Percentiles rank a stretch among this genome's conserved stretches.
These are phyloP conservation scores for Pyricularia pennisetigena DNA, from an alignment of 2,329 filamentous ascomycete species.

Conservation along the genomic window DNA sequence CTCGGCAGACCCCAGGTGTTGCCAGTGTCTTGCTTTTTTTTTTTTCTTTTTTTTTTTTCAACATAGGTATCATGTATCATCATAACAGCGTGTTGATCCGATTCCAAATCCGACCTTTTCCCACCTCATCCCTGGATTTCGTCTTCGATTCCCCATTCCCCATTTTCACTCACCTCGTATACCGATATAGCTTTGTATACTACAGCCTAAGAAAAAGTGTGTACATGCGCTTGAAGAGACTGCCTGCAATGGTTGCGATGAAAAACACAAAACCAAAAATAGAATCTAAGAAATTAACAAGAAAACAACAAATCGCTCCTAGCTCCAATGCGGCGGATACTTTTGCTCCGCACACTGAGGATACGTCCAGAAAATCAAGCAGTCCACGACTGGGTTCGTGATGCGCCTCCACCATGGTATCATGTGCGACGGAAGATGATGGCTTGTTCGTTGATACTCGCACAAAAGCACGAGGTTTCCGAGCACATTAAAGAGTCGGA, in stretches of 20 bases:
- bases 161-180: neutral
- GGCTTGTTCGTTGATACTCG: conserved; percentile 28
- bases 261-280: neutral
- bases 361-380: conserved; percentile 30
- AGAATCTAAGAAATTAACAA: neutral
- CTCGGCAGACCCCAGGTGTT: neutral
- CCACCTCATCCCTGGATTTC: neutral
- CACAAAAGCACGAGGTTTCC: conserved; percentile 26
- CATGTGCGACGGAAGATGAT: conserved; percentile 18
- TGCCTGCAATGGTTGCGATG: neutral
- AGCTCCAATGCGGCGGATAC: conserved; percentile 13
- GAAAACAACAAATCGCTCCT: neutral
- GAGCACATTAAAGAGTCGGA: conserved; percentile 26
- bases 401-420: conserved; percentile 14
- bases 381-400: conserved; percentile 18
- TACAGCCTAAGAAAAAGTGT: neutral
- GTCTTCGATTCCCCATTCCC: neutral
- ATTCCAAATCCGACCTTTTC: neutral
- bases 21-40: too few relatives aligned
- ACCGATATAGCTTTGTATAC: neutral
- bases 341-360: conserved; percentile 28
- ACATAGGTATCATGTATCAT: neutral
- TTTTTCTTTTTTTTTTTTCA: too few relatives aligned
- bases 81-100: neutral
- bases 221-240: neutral